These are phyloP conservation scores for Hammondia hammondi DNA, from an alignment of 169 alveolate genomes.

Conservation along the genomic window DNA sequence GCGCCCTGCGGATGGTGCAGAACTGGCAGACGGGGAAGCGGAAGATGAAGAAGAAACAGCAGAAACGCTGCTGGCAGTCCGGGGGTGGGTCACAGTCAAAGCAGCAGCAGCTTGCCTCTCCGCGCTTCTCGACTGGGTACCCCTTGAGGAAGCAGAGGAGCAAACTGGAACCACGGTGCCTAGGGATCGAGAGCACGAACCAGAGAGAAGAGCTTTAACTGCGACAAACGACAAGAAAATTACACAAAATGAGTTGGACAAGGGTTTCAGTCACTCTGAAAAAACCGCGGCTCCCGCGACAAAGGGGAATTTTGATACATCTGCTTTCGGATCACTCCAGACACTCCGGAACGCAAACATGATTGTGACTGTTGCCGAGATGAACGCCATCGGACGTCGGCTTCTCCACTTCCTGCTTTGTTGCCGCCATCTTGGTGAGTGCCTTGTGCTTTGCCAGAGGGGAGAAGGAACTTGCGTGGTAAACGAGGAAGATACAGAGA, in stretches of 20 bases:
- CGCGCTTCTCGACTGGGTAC: conserved; percentile 23
- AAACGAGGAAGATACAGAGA: too few relatives aligned
- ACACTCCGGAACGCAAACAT: not conserved
- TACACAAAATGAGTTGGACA: too few relatives aligned
- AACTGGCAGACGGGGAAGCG: not conserved
- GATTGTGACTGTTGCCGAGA: not conserved
- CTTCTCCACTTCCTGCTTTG: conserved; percentile 16
- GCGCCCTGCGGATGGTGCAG: not conserved
- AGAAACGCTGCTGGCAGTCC: conserved; percentile 10
- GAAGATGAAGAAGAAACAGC: conserved; percentile 4
- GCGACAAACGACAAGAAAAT: not conserved
- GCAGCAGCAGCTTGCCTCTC: conserved; percentile 18
- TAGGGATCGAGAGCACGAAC: not conserved
- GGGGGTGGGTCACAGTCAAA: conserved; percentile 28
- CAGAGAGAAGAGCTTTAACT: not conserved
- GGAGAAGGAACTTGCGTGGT: too few relatives aligned
- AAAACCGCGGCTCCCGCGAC: too few relatives aligned
- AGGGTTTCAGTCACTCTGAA: not conserved
- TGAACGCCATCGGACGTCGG: conserved; percentile 10
- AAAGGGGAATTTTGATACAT: not conserved
- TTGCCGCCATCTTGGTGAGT: conserved; percentile 19
- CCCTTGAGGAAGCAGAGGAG: not conserved
- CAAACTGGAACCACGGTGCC: not conserved
- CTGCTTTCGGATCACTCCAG: not conserved
- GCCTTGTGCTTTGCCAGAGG: not conserved